phyloP scores from a whole-genome alignment of 2,329 filamentous ascomycete genomes.

The Phaeosphaeriaceae sp. region DNA sequence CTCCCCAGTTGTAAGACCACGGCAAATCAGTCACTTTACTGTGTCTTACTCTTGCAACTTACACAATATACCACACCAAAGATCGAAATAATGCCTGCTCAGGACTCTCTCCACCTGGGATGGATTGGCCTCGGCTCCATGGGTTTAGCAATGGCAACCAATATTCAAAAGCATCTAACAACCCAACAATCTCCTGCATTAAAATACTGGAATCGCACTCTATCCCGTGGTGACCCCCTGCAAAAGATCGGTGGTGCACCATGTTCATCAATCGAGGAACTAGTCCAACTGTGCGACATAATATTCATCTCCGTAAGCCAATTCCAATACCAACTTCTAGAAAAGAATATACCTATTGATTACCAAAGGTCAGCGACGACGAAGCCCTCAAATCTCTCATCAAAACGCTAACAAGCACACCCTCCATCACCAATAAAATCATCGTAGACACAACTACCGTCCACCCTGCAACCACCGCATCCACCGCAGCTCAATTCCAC shows the following conservation, averaged over 20 bases:
- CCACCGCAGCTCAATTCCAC: conserved; percentile 35
- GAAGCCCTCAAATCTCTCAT: conserved; percentile 46
- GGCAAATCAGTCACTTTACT: too few relatives aligned
- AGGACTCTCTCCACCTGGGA: conserved; percentile 12
- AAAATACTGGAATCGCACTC: conserved; percentile 55
- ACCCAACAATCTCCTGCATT: conserved; percentile 32
- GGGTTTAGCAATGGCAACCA: conserved; percentile 58
- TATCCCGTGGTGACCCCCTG: conserved; percentile 52
- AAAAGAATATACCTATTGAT: background rate
- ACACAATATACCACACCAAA: too few relatives aligned
- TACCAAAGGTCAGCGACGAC: conserved; percentile 50
- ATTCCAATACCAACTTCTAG: background rate
- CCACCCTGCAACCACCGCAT: conserved; percentile 53
- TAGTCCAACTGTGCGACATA: conserved; percentile 27
- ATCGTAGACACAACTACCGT: conserved; percentile 60
- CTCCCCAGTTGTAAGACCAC: too few relatives aligned
- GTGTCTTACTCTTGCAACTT: too few relatives aligned
- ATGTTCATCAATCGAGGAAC: conserved; percentile 19
- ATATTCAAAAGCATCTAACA: conserved; percentile 54
- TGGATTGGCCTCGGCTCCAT: conserved; percentile 58
- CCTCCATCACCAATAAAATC: conserved; percentile 48
- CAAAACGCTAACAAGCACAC: conserved; percentile 24
- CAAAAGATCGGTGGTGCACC: conserved; percentile 30
- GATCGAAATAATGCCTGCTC: conserved; percentile 8
- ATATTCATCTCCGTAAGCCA: conserved; percentile 45